These are phyloP conservation scores for Waitea zeae DNA, from an alignment of 1,284 basidiomycete genomes.

Conservation along the genomic window DNA sequence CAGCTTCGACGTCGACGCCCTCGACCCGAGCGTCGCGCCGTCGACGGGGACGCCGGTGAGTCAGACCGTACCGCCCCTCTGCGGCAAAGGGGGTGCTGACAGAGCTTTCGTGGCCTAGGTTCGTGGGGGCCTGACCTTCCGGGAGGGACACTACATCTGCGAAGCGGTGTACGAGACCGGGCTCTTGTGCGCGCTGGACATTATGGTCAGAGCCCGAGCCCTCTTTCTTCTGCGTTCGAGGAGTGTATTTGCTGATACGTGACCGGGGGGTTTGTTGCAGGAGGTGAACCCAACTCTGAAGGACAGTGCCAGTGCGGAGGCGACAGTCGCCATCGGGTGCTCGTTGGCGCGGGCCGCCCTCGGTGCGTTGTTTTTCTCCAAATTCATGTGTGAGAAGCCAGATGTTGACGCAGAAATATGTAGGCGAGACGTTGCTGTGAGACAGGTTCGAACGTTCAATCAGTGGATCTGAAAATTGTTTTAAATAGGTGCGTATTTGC, in stretches of 20 bases:
- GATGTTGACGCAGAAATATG: no score
- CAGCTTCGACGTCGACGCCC: constrained; percentile 92
- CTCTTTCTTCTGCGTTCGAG: constrained; percentile 2
- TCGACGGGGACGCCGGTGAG: constrained; percentile 84
- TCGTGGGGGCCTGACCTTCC: constrained; percentile 90
- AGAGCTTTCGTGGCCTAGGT: constrained; percentile 35
- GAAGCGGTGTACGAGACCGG: constrained; percentile 92
- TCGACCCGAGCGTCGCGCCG: constrained; percentile 89
- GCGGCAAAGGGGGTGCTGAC: neutral
- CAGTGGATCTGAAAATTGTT: no score
- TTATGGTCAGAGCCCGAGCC: constrained; percentile 59
- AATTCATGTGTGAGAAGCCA: no score
- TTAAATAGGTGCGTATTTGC: no score
- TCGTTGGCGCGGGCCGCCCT: constrained; percentile 83
- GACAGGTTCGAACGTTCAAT: no score
- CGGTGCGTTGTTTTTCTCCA: constrained; percentile 28
- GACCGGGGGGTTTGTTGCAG: no score
- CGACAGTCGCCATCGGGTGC: constrained; percentile 90
- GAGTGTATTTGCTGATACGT: constrained; percentile 3
- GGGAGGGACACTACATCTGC: constrained; percentile 95
- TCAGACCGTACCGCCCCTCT: constrained; percentile 3
- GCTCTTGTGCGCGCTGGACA: constrained; percentile 76
- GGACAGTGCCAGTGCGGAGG: constrained; percentile 54
- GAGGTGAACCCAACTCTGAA: constrained; percentile 92
- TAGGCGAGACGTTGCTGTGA: no score